Base-by-base conservation (phyloP, 306 rosid species). In the Pterocarpus santalinus region DNA sequence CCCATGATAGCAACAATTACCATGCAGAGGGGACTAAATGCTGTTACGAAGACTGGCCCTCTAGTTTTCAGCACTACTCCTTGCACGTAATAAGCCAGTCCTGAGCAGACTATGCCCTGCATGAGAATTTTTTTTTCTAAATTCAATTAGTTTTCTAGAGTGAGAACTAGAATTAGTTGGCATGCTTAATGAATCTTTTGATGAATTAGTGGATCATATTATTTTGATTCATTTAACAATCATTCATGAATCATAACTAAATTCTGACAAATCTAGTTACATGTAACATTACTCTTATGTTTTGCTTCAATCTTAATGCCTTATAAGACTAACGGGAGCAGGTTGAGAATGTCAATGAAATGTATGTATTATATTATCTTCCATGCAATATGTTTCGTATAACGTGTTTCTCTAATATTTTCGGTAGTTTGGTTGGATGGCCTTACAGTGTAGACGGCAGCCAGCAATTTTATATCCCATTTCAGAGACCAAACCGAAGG, bases 31-130 rank as follows among this genome's bases (percentile, higher is more conserved):
- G 98, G 97, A 76, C 43, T 87, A 71, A 96, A 96, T 5, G 99
- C 90, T 53, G 99, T 96, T 8, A 96, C 94, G 68, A 90, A 96
- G 8, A 96, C 97, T 12, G 99, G 97, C 16, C 99, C 99, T 90
- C 93, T 89, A 34, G 80, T 82, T 85, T 86, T 84, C 94, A 93
- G 88, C 30, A 96, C 91, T 10, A 92, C 44, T 81, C 99, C 99
- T 88, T 95, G 99, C 72, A 96, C 82, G 87, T 93, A 96, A 80
- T 92, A 93, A 75, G 90, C 83, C 30, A 96, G 52, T 35, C 94
- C 99, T 0, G 98, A 91, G 65, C 94, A 84, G 2, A 90, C 75
- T 72, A 96, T 70, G 6, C 94, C 99, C 99, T 96, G 92, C 79
- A 86, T n/a, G 7, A 36, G 15, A 68, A 32, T 22, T 69, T 30